phyloP scores from a whole-genome alignment of 2,329 filamentous ascomycete genomes.

The Calonectria honghensis region DNA sequence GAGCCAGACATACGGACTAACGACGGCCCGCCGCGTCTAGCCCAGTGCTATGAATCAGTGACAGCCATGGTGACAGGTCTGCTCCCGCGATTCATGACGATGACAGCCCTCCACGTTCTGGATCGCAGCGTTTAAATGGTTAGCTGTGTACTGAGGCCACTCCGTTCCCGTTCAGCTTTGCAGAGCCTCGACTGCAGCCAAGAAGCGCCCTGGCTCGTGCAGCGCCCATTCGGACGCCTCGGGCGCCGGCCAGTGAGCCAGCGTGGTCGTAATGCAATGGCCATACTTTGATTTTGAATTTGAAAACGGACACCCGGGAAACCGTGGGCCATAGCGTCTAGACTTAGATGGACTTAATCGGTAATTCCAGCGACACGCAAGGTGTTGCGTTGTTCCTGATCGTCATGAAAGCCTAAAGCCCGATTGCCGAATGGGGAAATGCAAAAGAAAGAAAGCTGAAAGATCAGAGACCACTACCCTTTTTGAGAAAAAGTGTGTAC shows the following conservation, averaged over 20 bases:
- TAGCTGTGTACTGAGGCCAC: not conserved
- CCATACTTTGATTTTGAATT: constrained; percentile 2
- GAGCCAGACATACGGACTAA: constrained; percentile 18
- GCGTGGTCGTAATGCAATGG: no score
- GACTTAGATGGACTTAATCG: not conserved
- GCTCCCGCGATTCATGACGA: not conserved
- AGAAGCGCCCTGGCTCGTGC: not conserved
- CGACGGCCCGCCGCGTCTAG: constrained; percentile 18
- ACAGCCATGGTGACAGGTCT: constrained; percentile 1
- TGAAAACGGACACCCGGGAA: not conserved
- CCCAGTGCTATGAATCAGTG: constrained; percentile 1
- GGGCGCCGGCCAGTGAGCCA: not conserved
- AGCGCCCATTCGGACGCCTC: not conserved
- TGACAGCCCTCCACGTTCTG: constrained; percentile 13
- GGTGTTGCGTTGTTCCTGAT: not conserved
- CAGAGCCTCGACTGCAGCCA: constrained; percentile 5
- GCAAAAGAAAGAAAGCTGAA: not conserved
- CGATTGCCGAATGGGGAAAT: constrained; percentile 7
- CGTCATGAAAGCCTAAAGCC: not conserved
- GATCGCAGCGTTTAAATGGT: constrained; percentile 5
- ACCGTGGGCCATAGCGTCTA: not conserved
- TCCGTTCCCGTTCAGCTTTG: constrained; percentile 1
- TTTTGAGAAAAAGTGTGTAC: constrained; percentile 3
- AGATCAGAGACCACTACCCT: not conserved
- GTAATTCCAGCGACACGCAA: not conserved